Evolutionary conservation across 768 basidiomycete genomes (phyloP).

Genomic region (Pulveroboletus sp.): DNA sequence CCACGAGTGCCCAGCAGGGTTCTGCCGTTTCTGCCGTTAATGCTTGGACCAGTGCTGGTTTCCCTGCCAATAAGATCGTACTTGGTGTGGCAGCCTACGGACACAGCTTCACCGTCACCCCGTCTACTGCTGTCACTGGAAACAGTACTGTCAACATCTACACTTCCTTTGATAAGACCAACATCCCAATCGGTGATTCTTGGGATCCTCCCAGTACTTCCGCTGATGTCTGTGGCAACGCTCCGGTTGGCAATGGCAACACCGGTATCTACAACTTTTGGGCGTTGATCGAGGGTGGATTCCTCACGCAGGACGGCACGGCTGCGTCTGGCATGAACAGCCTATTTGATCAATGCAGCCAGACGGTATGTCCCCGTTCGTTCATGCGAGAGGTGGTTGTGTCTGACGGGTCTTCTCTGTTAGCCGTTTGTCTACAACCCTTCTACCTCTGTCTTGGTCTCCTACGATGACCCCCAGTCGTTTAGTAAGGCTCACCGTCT

Average conservation of each 20-base stretch:
- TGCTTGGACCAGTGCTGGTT: slow-evolving; percentile 73
- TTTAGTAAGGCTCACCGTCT: slow-evolving; percentile 39
- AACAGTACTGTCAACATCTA: slow-evolving; percentile 41
- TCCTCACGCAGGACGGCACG: slow-evolving; percentile 44
- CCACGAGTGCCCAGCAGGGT: slow-evolving; percentile 54
- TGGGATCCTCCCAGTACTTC: slow-evolving; percentile 49
- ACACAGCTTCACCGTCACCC: slow-evolving; percentile 54
- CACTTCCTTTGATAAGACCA: slow-evolving; percentile 46
- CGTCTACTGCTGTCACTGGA: slow-evolving; percentile 20
- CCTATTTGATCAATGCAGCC: slow-evolving; percentile 61
- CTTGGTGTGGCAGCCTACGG: slow-evolving; percentile 86
- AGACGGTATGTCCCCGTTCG: slow-evolving; percentile 52
- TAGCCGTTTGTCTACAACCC: slow-evolving; percentile 69
- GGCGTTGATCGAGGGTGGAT: slow-evolving; percentile 56
- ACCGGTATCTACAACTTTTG: slow-evolving; percentile 61
- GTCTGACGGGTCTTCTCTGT: not conserved
- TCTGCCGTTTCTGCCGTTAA: slow-evolving; percentile 73
- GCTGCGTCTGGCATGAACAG: slow-evolving; percentile 51
- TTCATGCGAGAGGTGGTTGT: not conserved
- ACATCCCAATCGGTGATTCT: slow-evolving; percentile 49
- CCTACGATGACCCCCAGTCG: slow-evolving; percentile 62
- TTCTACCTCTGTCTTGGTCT: slow-evolving; percentile 50
- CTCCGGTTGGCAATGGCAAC: slow-evolving; percentile 37
- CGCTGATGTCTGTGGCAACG: slow-evolving; percentile 57
- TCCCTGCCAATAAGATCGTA: slow-evolving; percentile 68